phyloP scores from a whole-genome alignment of 2,329 filamentous ascomycete species.

The Epichloe elymi region DNA sequence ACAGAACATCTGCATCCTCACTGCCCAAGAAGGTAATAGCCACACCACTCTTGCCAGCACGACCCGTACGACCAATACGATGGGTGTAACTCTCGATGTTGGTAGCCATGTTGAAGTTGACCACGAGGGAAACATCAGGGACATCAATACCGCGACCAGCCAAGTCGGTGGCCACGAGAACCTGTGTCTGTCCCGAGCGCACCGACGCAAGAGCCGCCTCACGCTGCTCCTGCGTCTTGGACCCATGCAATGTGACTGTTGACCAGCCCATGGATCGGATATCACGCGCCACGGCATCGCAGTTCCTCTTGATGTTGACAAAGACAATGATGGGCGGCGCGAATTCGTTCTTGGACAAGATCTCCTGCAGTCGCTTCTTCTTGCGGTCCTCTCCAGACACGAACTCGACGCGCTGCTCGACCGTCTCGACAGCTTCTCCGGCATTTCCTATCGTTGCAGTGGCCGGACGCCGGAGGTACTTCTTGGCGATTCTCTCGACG shows the following conservation, averaged over 20 bases:
- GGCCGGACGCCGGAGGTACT: conserved; percentile 85
- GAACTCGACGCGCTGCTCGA: conserved; percentile 94
- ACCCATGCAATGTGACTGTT: conserved; percentile 81
- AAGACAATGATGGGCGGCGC: conserved; percentile 92
- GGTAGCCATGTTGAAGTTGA: conserved; percentile 98
- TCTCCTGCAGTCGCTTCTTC: conserved; percentile 90
- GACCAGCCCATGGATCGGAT: conserved; percentile 91
- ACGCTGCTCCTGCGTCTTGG: conserved; percentile 95
- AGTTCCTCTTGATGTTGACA: conserved; percentile 99
- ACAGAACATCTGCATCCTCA: conserved; percentile 82
- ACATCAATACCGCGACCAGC: conserved; percentile 97
- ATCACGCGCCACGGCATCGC: conserved; percentile 84
- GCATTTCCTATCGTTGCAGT: conserved; percentile 90
- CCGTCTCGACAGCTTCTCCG: conserved; percentile 92
- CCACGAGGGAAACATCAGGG: conserved; percentile 78
- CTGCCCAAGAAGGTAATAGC: conserved; percentile 89
- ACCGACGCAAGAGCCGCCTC: conserved; percentile 83
- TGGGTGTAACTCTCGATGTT: conserved; percentile 94
- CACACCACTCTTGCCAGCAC: conserved; percentile 92
- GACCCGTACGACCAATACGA: conserved; percentile 89
- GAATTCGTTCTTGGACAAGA: conserved; percentile 70
- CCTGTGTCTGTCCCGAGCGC: conserved; percentile 65
- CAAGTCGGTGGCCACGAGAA: conserved; percentile 89
- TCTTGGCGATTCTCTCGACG: conserved; percentile 91
- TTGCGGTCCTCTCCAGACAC: conserved; percentile 83